Evolutionary conservation across 148 eudicot species (phyloP).

Genomic region (Salicornia ramosissima): DNA sequence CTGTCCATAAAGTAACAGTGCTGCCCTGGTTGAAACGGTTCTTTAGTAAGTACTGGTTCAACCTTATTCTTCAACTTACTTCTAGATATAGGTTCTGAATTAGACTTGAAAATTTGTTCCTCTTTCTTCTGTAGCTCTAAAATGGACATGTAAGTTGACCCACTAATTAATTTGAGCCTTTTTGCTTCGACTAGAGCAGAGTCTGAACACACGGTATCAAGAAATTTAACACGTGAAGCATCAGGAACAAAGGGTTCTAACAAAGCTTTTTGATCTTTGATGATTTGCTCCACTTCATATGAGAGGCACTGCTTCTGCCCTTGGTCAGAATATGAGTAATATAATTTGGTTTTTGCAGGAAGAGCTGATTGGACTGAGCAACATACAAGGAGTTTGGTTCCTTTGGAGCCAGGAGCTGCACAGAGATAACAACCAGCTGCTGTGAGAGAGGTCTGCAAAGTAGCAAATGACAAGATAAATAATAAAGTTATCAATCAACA

Average conservation of each 20-base stretch:
- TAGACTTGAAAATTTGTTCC: conserved; percentile 46
- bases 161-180: conserved; percentile 50
- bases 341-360: conserved; percentile 40
- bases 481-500: background rate
- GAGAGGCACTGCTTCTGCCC: conserved; percentile 19
- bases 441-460: conserved; percentile 68
- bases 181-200: conserved; percentile 58
- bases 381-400: conserved; percentile 74
- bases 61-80: conserved; percentile 20
- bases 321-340: conserved; percentile 26
- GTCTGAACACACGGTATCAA: conserved; percentile 37
- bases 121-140: conserved; percentile 51
- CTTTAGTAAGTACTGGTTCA: conserved; percentile 14
- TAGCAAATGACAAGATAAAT: background rate
- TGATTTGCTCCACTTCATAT: conserved; percentile 43
- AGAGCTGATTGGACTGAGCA: conserved; percentile 48
- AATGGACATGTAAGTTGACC: conserved; percentile 45
- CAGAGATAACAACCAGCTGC: conserved; percentile 93
- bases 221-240: conserved; percentile 44
- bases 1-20: conserved; percentile 72
- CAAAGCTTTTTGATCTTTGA: conserved; percentile 37
- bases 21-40: conserved; percentile 44
- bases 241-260: conserved; percentile 27
- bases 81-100: conserved; percentile 21
- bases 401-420: conserved; percentile 89